phyloP scores from a whole-genome alignment of 192 early-diverging fungal genomes.

The Diversispora epigaea region DNA sequence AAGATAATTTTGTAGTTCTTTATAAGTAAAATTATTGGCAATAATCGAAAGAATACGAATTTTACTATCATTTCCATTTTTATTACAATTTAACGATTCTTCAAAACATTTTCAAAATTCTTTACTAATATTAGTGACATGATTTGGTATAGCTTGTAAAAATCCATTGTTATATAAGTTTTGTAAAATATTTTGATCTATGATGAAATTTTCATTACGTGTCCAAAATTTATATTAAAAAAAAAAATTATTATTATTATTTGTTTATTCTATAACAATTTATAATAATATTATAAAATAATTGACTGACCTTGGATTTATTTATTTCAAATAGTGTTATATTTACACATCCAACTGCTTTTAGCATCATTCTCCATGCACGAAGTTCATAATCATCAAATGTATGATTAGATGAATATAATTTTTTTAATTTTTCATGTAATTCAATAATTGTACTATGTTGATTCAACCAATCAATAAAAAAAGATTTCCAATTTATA shows the following conservation, averaged over 20 bases:
- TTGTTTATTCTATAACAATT: not conserved
- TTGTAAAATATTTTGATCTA: not conserved
- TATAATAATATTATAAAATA: not conserved
- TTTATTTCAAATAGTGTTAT: not conserved
- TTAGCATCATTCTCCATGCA: not conserved
- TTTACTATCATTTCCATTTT: too few species aligned
- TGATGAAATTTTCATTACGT: not conserved
- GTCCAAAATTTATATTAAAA: conserved; percentile 1
- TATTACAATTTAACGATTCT: too few species aligned
- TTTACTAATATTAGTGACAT: not conserved
- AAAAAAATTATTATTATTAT: too few species aligned
- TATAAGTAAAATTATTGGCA: conserved; percentile 2
- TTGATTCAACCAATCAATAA: too few species aligned
- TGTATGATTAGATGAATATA: not conserved
- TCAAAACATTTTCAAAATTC: not conserved
- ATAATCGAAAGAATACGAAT: not conserved
- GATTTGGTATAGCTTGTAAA: not conserved
- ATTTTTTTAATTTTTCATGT: not conserved
- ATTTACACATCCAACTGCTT: not conserved
- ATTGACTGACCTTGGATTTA: not conserved
- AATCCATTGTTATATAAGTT: not conserved
- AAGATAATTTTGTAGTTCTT: too few species aligned
- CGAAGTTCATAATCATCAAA: not conserved
- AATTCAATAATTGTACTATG: too few species aligned
- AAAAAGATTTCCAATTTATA: too few species aligned